A percentile compares a stretch with the other conserved stretches of the same genome.
Conservation (phyloP, 169 alveolate genomes). For the Babesia bovis region DNA sequence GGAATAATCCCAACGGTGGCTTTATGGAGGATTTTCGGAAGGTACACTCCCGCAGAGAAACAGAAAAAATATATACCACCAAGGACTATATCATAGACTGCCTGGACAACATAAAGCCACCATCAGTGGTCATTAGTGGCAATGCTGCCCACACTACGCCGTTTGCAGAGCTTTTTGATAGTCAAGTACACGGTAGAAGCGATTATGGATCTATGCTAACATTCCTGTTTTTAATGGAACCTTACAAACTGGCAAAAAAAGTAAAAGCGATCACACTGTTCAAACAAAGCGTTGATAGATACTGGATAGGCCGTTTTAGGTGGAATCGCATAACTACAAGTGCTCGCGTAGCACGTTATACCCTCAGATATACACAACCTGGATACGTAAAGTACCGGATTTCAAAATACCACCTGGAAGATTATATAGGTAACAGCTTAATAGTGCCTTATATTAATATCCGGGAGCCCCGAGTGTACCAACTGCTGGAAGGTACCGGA, state of each 20-base stretch:
- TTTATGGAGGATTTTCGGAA: neutral
- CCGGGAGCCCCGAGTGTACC: neutral
- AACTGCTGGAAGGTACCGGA: neutral
- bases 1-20: neutral
- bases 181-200: neutral
- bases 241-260: neutral
- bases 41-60: too few species aligned
- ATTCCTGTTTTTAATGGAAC: neutral
- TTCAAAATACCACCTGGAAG: neutral
- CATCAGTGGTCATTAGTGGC: constrained; percentile 3
- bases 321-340: neutral
- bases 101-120: too few species aligned
- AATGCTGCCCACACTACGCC: constrained; percentile 31
- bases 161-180: constrained; percentile 15
- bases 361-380: neutral
- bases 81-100: too few species aligned
- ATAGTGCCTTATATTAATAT: constrained; percentile 4
- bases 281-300: neutral
- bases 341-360: neutral
- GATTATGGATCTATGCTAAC: neutral
- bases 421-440: neutral
- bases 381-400: neutral
- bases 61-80: too few species aligned
- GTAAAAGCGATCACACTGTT: neutral
- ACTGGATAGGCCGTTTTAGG: constrained; percentile 4